Evolutionary conservation across 139 green algal genomes (phyloP).

Genomic region (Gonium pectorale): DNA sequence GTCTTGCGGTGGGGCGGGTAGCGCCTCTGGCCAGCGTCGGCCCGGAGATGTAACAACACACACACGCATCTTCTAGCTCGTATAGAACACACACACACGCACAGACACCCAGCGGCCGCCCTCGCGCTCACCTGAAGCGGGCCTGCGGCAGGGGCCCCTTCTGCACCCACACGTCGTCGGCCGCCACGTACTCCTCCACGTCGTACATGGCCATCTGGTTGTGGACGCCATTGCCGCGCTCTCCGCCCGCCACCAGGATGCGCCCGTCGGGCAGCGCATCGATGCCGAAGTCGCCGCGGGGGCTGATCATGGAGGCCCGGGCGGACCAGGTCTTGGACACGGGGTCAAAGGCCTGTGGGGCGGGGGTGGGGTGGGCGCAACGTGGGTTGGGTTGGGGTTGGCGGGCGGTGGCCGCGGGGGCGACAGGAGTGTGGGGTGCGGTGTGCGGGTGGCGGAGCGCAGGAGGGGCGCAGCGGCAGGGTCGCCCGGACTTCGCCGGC

Average conservation of each 20-base stretch:
- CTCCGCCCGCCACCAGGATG: slow-evolving; percentile 66
- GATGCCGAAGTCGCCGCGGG: slow-evolving; percentile 62
- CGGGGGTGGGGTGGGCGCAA: not conserved
- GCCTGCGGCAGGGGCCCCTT: slow-evolving; percentile 65
- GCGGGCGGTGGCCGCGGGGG: not conserved
- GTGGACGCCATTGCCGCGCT: slow-evolving; percentile 45
- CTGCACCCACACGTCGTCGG: slow-evolving; percentile 53
- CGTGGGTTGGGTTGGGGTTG: too few species aligned
- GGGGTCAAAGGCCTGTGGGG: slow-evolving; percentile 16
- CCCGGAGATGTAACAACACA: too few species aligned
- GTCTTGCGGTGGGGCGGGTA: too few species aligned
- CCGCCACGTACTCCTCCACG: slow-evolving; percentile 51
- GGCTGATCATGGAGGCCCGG: slow-evolving; percentile 44
- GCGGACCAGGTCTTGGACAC: not conserved
- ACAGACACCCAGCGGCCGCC: not conserved
- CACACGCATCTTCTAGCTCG: too few species aligned
- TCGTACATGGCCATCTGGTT: slow-evolving; percentile 54
- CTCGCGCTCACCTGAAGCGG: slow-evolving; percentile 51
- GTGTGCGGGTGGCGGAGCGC: not conserved
- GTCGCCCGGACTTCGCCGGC: not conserved
- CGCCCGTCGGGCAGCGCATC: slow-evolving; percentile 50
- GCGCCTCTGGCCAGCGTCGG: too few species aligned
- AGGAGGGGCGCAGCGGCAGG: not conserved
- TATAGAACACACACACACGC: too few species aligned
- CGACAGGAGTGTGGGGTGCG: not conserved